Evolutionary conservation across 306 rosid species (phyloP).

Genomic region (Quercus rubra): DNA sequence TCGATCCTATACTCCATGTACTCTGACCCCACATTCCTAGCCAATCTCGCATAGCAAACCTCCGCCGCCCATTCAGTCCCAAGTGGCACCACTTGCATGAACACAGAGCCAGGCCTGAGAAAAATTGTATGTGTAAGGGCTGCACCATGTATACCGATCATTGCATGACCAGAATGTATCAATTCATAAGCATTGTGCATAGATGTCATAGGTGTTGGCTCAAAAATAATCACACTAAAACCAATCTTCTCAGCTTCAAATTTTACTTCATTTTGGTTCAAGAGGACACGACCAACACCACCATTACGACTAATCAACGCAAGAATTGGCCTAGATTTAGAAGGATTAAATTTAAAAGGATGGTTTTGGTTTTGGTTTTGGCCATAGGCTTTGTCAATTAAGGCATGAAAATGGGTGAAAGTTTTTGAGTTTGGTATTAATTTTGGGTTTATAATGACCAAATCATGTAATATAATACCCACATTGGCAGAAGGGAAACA

Average conservation of each 20-base stretch:
- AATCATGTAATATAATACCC: constrained; percentile 43
- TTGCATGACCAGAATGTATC: constrained; percentile 35
- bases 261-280: constrained; percentile 23
- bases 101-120: constrained; percentile 16
- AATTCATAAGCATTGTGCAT: constrained; percentile 20
- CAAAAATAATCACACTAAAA: constrained; percentile 30
- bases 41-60: constrained; percentile 24
- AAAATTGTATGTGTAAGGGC: constrained; percentile 40
- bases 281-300: neutral
- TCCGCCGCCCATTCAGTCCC: constrained; percentile 31
- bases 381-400: constrained; percentile 30
- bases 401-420: constrained; percentile 24
- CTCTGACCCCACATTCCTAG: constrained; percentile 16
- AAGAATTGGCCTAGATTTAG: constrained; percentile 2
- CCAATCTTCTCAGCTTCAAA: constrained; percentile 17
- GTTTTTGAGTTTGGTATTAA: constrained; percentile 16
- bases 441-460: constrained; percentile 26
- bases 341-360: neutral
- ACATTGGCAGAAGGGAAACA: constrained; percentile 40
- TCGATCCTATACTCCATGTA: constrained; percentile 35
- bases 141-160: constrained; percentile 45
- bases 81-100: constrained; percentile 45
- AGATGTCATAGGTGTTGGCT: constrained; percentile 16
- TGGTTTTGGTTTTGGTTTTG: neutral
- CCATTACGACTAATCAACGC: constrained; percentile 2